These are phyloP conservation scores for Psilocybe cubensis DNA, from an alignment of 768 basidiomycete genomes.

Conservation along the genomic window DNA sequence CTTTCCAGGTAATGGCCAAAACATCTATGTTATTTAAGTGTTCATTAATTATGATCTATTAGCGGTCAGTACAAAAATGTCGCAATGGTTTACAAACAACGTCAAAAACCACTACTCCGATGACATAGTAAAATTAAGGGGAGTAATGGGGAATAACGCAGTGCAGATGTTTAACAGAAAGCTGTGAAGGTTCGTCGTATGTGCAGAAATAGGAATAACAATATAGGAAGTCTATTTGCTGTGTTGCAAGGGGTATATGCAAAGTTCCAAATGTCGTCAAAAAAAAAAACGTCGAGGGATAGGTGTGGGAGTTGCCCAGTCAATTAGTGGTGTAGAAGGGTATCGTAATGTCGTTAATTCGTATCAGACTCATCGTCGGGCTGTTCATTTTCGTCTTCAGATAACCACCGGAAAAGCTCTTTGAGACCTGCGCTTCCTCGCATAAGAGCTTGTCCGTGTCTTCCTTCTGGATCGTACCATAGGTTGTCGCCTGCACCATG, in stretches of 20 bases:
- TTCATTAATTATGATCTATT: neutral
- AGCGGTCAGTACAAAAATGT: constrained; percentile 64
- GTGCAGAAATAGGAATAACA: neutral
- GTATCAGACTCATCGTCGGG: neutral
- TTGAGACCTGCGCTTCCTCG: constrained; percentile 53
- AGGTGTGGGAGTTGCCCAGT: neutral
- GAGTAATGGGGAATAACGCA: constrained; percentile 54
- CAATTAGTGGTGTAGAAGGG: neutral
- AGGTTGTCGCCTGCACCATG: constrained; percentile 75
- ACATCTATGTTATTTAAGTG: neutral
- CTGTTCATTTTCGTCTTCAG: constrained; percentile 24
- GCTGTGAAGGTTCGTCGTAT: neutral
- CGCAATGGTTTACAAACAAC: constrained; percentile 63
- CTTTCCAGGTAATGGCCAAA: constrained; percentile 63
- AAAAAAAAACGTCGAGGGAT: neutral
- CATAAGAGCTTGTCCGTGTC: constrained; percentile 65
- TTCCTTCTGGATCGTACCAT: constrained; percentile 63
- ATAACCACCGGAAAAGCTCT: constrained; percentile 68
- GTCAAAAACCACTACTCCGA: constrained; percentile 50
- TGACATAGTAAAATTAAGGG: constrained; percentile 41
- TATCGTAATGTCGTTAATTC: neutral
- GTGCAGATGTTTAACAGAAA: constrained; percentile 43
- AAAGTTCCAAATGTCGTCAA: neutral
- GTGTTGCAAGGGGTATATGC: neutral
- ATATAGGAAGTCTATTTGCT: neutral